Conservation (phyloP, 164 flowering plant genomes). For the Santalum album region DNA sequence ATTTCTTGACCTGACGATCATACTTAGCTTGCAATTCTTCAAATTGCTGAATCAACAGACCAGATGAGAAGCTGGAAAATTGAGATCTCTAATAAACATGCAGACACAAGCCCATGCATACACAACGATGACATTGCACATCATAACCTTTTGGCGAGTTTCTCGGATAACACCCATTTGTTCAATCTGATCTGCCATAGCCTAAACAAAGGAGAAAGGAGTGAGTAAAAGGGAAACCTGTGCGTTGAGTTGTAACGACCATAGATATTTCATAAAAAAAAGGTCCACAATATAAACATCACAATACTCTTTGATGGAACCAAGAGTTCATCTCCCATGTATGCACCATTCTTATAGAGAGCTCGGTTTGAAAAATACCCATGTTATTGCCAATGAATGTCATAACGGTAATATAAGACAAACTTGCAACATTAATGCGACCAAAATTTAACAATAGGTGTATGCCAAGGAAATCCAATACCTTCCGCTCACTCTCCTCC, state of each 20-base stretch:
- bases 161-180: slow-evolving; percentile 67
- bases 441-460: too few species aligned
- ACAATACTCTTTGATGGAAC: background rate
- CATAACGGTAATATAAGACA: too few species aligned
- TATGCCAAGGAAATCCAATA: slow-evolving; percentile 17
- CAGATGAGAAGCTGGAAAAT: background rate
- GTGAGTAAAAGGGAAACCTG: background rate
- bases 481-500: slow-evolving; percentile 94
- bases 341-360: background rate
- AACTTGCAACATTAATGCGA: too few species aligned
- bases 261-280: slow-evolving; percentile 4
- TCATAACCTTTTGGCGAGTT: slow-evolving; percentile 65
- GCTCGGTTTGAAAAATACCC: too few species aligned
- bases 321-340: background rate
- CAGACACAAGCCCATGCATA: too few species aligned
- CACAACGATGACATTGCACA: background rate
- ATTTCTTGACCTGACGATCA: slow-evolving; percentile 45
- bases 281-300: background rate
- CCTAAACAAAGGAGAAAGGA: slow-evolving; percentile 25
- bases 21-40: slow-evolving; percentile 75
- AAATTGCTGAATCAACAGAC: slow-evolving; percentile 46
- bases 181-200: slow-evolving; percentile 93
- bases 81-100: background rate
- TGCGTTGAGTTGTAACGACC: background rate
- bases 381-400: too few species aligned